phyloP scores from a whole-genome alignment of 257 asterid genomes.

The Verbena officinalis region DNA sequence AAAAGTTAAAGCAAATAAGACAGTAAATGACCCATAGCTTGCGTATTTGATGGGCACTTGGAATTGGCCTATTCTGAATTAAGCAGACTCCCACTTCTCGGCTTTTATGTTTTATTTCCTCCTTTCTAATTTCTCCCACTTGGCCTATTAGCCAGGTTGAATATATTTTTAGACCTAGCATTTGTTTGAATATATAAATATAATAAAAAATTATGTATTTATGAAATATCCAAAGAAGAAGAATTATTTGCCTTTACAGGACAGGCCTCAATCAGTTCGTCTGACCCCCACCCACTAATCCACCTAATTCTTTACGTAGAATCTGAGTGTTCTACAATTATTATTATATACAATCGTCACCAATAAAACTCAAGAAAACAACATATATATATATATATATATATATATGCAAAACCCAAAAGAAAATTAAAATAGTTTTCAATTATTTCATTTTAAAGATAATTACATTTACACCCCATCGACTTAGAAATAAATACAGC shows the following conservation, averaged over 20 bases:
- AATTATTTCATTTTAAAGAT: not conserved
- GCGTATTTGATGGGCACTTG: slow-evolving; percentile 21
- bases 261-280: too few species aligned
- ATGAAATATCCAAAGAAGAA: not conserved
- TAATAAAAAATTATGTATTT: too few species aligned
- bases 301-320: slow-evolving; percentile 24
- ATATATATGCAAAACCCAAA: not conserved
- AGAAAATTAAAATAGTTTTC: not conserved
- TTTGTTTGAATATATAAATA: not conserved
- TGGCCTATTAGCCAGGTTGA: not conserved
- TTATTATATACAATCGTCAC: not conserved
- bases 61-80: not conserved
- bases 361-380: too few species aligned
- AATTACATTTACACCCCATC: too few species aligned
- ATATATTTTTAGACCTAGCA: not conserved
- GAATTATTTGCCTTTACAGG: not conserved
- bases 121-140: slow-evolving; percentile 1
- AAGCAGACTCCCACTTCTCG: slow-evolving; percentile 10
- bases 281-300: slow-evolving; percentile 7
- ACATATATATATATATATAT: too few species aligned
- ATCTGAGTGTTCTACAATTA: slow-evolving; percentile 11
- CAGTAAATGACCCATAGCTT: not conserved
- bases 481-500: too few species aligned
- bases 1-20: not conserved
- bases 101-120: slow-evolving; percentile 10